A percentile compares a stretch with the other conserved stretches of the same genome.
Evolutionary conservation across 192 early-diverging fungal genomes (phyloP).

Genomic region (Funneliformis geosporum): DNA sequence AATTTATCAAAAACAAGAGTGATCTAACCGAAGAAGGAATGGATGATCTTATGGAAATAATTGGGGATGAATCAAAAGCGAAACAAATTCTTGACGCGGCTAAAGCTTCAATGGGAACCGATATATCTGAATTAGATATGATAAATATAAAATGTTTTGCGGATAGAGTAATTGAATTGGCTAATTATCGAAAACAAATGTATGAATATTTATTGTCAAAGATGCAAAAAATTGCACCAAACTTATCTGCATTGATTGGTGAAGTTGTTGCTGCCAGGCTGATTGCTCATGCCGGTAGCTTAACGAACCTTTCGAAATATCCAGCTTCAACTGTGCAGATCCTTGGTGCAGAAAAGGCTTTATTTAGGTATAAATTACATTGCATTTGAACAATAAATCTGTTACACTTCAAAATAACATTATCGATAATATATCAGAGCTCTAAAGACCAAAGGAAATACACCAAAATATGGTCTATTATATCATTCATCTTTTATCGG

Average conservation of each 20-base stretch:
- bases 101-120: conserved; percentile 96
- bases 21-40: conserved; percentile 76
- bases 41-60: conserved; percentile 79
- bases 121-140: conserved; percentile 95
- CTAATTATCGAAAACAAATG: conserved; percentile 92
- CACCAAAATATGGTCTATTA: conserved; percentile 97
- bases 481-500: conserved; percentile 98
- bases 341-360: conserved; percentile 97
- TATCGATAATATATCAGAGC: conserved; percentile 50
- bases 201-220: conserved; percentile 91
- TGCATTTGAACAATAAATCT: not conserved
- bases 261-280: conserved; percentile 96
- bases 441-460: conserved; percentile 93
- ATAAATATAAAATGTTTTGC: conserved; percentile 94
- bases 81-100: conserved; percentile 91
- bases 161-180: conserved; percentile 84
- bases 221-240: conserved; percentile 96
- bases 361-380: conserved; percentile 69
- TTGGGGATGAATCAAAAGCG: conserved; percentile 75
- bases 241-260: conserved; percentile 92
- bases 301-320: conserved; percentile 95
- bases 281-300: conserved; percentile 95
- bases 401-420: not conserved
- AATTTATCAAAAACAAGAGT: conserved; percentile 89
- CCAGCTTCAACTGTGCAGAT: conserved; percentile 98